Evolutionary conservation across 495 filamentous ascomycete species (phyloP).

Genomic region (Pyrenopolyporus hunteri): DNA sequence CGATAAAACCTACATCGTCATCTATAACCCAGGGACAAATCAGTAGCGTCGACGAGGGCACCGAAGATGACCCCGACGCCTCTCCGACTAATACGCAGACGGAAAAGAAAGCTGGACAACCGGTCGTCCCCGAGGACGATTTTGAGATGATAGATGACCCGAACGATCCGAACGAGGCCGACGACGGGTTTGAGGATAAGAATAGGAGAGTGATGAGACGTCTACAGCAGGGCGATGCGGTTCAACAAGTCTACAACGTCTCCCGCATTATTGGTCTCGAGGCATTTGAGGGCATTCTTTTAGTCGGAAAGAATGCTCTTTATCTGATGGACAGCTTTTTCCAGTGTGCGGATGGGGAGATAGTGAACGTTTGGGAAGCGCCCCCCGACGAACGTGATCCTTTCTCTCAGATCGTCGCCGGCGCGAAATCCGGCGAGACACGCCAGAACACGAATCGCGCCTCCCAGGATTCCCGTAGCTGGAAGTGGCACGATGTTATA

Average conservation of each 20-base stretch:
- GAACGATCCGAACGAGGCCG: conserved; percentile 76
- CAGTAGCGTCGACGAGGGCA: conserved; percentile 32
- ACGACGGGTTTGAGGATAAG: conserved; percentile 92
- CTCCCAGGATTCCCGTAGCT: conserved; percentile 84
- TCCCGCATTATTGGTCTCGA: conserved; percentile 93
- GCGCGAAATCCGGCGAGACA: conserved; percentile 70
- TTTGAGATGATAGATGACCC: conserved; percentile 90
- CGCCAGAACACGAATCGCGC: conserved; percentile 51
- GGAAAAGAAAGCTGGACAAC: conserved; percentile 28
- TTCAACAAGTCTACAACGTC: conserved; percentile 94
- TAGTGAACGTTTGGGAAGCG: conserved; percentile 94
- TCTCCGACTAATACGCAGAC: conserved; percentile 35
- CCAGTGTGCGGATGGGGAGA: conserved; percentile 91
- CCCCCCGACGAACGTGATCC: conserved; percentile 91
- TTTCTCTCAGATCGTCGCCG: conserved; percentile 91
- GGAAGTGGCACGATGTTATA: conserved; percentile 92
- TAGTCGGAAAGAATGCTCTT: conserved; percentile 88
- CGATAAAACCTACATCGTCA: conserved; percentile 28
- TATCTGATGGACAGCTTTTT: conserved; percentile 97
- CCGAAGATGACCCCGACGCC: conserved; percentile 35
- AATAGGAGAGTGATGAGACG: conserved; percentile 97
- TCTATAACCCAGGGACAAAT: conserved; percentile 21
- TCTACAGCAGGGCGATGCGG: conserved; percentile 85
- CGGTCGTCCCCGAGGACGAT: conserved; percentile 73
- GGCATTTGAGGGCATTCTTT: conserved; percentile 87